These are phyloP conservation scores for Moricandia moricandioides DNA, from an alignment of 345 rosid species.

Conservation along the genomic window DNA sequence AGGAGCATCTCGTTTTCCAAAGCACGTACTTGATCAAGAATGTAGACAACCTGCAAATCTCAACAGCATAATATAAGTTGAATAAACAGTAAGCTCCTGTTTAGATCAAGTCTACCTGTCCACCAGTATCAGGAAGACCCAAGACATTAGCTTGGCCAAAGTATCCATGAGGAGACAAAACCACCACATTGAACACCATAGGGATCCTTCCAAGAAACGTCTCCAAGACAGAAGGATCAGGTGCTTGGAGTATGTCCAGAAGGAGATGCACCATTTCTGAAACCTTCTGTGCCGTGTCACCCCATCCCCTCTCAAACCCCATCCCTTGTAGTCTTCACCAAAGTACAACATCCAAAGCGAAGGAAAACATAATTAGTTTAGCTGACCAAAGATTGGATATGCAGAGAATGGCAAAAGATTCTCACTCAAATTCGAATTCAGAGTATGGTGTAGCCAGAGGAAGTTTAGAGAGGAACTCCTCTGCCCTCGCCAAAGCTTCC, in stretches of 20 bases:
- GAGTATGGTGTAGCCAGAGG: constrained; percentile 44
- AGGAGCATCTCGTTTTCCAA: constrained; percentile 61
- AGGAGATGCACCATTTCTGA: constrained; percentile 58
- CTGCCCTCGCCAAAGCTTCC: constrained; percentile 54
- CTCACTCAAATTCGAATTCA: constrained; percentile 54
- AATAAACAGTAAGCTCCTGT: neutral
- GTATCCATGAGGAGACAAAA: constrained; percentile 61
- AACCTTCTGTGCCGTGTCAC: constrained; percentile 47
- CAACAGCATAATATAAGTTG: neutral
- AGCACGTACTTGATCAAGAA: constrained; percentile 70
- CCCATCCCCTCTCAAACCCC: constrained; percentile 70
- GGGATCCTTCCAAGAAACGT: constrained; percentile 63
- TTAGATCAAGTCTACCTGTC: constrained; percentile 39
- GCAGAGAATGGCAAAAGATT: neutral
- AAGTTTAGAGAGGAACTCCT: constrained; percentile 53
- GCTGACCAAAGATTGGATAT: neutral
- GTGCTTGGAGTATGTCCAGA: constrained; percentile 60
- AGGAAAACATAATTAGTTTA: neutral
- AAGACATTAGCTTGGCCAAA: constrained; percentile 67
- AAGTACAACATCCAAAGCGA: neutral
- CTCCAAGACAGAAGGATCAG: constrained; percentile 62
- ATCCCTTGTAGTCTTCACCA: constrained; percentile 47
- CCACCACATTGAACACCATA: constrained; percentile 64
- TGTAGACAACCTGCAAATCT: constrained; percentile 47
- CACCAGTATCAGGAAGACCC: constrained; percentile 68